phyloP scores from a whole-genome alignment of 1,284 basidiomycete genomes.

The Coniferiporia sulphurascens region DNA sequence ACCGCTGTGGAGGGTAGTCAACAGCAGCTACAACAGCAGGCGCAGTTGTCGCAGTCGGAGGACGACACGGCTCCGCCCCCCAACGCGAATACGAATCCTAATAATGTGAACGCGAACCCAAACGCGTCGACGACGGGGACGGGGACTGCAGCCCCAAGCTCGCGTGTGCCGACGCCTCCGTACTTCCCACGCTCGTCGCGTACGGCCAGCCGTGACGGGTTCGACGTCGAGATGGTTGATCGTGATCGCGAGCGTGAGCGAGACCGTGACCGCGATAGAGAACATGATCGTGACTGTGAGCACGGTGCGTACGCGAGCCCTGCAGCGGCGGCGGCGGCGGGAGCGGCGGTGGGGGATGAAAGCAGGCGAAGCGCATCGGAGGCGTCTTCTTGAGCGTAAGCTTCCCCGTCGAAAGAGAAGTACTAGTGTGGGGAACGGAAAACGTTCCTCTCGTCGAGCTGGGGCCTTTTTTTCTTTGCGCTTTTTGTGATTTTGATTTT shows the following conservation, averaged over 20 bases:
- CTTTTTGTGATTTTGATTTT: no score
- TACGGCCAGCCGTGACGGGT: not conserved
- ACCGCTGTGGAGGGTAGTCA: not conserved
- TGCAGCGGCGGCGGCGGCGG: not conserved
- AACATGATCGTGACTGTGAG: not conserved
- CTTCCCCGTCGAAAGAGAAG: no score
- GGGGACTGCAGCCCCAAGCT: not conserved
- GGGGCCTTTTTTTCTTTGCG: no score
- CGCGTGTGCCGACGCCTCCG: slow-evolving; percentile 15
- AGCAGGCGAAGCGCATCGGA: not conserved
- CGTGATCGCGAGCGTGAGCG: not conserved
- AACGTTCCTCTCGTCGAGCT: no score
- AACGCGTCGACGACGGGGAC: no score
- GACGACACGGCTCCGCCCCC: not conserved
- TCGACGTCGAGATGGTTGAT: slow-evolving; percentile 1
- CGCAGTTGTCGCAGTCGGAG: not conserved
- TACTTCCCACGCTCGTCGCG: slow-evolving; percentile 1
- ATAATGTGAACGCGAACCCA: no score
- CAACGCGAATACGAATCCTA: no score
- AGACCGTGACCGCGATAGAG: not conserved
- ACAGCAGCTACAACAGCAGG: not conserved
- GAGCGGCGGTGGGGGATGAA: not conserved
- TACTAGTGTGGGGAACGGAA: no score
- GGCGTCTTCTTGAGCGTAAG: not conserved
- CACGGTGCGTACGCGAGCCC: not conserved